Conservation (phyloP, 345 rosid genomes). For the Citropsis articulata region DNA sequence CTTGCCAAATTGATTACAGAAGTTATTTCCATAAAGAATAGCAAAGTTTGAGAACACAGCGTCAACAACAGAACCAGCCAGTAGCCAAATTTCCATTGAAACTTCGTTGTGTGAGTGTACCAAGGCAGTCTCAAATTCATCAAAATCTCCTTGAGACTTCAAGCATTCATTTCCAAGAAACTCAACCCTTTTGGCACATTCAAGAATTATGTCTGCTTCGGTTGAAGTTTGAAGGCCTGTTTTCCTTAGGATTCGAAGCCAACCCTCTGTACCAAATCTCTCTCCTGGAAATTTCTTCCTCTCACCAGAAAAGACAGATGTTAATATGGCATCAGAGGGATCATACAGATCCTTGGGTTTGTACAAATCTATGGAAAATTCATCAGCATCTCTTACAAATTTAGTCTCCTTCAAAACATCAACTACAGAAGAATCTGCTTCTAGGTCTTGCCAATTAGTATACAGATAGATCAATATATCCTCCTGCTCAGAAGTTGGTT, state of each 20-base stretch:
- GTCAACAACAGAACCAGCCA: slow-evolving; percentile 88
- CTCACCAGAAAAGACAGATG: slow-evolving; percentile 81
- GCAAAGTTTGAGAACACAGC: slow-evolving; percentile 80
- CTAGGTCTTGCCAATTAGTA: slow-evolving; percentile 74
- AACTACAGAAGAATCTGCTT: slow-evolving; percentile 62
- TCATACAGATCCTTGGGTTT: slow-evolving; percentile 86
- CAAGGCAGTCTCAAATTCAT: slow-evolving; percentile 55
- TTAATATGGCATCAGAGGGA: slow-evolving; percentile 75
- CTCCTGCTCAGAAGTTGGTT: slow-evolving; percentile 71
- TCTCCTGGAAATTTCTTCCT: slow-evolving; percentile 91
- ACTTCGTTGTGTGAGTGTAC: slow-evolving; percentile 45
- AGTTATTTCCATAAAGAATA: slow-evolving; percentile 66
- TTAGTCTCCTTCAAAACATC: slow-evolving; percentile 79
- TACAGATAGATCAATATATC: slow-evolving; percentile 63
- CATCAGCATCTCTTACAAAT: slow-evolving; percentile 76
- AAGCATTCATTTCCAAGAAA: slow-evolving; percentile 60
- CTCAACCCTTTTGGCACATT: slow-evolving; percentile 82
- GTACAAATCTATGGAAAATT: slow-evolving; percentile 54
- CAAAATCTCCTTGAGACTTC: slow-evolving; percentile 43
- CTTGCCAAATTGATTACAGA: slow-evolving; percentile 74
- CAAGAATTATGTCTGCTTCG: slow-evolving; percentile 81
- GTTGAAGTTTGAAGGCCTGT: slow-evolving; percentile 67
- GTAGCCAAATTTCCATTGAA: slow-evolving; percentile 62
- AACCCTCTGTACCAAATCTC: slow-evolving; percentile 73
- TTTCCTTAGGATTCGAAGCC: slow-evolving; percentile 86